Evolutionary conservation across 176 grass and related monocot species (phyloP).

Genomic region (Echinochloa phyllopogon): DNA sequence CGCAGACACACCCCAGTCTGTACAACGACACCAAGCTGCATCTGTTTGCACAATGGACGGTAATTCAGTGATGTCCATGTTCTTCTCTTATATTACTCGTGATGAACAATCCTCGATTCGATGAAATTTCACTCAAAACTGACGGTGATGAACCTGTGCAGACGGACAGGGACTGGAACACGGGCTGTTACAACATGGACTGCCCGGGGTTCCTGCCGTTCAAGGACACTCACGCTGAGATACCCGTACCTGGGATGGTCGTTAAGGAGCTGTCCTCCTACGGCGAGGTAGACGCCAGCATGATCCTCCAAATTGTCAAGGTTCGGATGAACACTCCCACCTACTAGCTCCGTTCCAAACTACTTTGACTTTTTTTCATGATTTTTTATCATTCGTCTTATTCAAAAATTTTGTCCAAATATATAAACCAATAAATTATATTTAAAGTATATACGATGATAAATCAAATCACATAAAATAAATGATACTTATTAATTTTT

Average conservation of each 20-base stretch:
- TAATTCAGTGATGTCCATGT: background rate
- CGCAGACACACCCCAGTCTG: background rate
- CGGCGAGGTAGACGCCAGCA: background rate
- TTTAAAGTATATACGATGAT: no score
- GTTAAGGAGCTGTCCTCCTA: background rate
- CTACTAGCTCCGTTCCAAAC: no score
- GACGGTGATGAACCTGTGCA: background rate
- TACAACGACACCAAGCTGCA: background rate
- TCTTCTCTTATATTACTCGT: background rate
- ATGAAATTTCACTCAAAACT: background rate
- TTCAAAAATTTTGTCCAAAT: no score
- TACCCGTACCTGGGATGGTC: background rate
- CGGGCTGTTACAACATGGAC: background rate
- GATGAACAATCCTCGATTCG: background rate
- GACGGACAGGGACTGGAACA: background rate
- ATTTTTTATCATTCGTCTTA: no score
- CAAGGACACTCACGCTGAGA: background rate
- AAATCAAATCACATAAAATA: no score
- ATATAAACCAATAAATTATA: no score
- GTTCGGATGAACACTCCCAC: no score
- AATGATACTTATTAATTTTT: no score
- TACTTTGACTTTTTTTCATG: no score
- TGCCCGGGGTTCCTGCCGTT: conserved; percentile 1
- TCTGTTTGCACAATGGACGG: background rate
- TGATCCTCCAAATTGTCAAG: background rate